Base-by-base conservation (phyloP, 2,329 filamentous ascomycete species). In the Arthroderma sp. region DNA sequence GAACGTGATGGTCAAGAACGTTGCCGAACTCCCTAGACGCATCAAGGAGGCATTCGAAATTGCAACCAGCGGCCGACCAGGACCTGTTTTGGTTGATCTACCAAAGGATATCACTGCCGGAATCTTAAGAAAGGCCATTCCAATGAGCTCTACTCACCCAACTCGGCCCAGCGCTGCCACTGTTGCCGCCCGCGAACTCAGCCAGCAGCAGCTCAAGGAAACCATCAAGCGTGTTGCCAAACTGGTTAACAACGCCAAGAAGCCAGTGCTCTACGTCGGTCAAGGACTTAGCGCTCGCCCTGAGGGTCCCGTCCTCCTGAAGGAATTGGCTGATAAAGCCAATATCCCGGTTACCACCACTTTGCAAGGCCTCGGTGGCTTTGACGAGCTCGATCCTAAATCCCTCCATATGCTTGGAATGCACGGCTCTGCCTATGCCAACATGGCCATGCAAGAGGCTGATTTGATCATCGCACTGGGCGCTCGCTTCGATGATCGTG, bases 31-130 rank as follows among this genome's bases (percentile, higher is more conserved):
- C 45, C 91, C 91, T 42, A 79, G 85, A 57, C 78, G 89, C 52
- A 96, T 96, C 61, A 94, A 95, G 64, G 91, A 96, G 69, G 91
- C 91, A 40, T 96, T 96, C 60, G 88, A 96, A 69, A 96, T 96
- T 60, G 91, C 91, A 36, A 96, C 86, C 36, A 91, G 83, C 57
- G 91, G 91, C 49, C 79, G 91, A 40, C 91, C 91, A 9, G 91
- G 91, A 27, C 91, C 91, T 29, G 91, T 96, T 32, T 77, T 98
- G 50, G 87, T 98, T 50, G 91, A 98, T 64, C 72, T 96, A 51
- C 91, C 89, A 56, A 96, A 96, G 69, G 91, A 98, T 68, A 81
- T 96, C 53, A 96, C 89, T 29, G 91, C 85, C 44, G 81, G 82
- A 54, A 77, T 89, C 50, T 73, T 96, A 43, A 74, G 83, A 56